Base-by-base conservation (phyloP, 345 rosid genomes). In the Gossypium mustelinum region DNA sequence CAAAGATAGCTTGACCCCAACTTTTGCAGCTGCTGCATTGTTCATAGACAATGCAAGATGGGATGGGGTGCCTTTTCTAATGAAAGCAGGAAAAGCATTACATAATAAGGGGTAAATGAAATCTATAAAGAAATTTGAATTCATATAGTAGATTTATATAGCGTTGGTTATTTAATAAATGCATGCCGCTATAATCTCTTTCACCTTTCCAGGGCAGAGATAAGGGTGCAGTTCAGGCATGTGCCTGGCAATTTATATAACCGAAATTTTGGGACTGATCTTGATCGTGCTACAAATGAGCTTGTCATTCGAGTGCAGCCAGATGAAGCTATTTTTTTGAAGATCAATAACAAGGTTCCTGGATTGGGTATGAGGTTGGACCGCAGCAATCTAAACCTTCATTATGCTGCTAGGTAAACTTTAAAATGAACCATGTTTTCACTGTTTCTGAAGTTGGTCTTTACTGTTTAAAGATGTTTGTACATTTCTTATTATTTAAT, bases 21-120 rank as follows among this genome's bases (percentile, higher is more conserved):
- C 99, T 71, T 95, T 95, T 88, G 98, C 98, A 2, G 98, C 99
- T n/a, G 99, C 99, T 71, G 97, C 99, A 17, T 89, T 95, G 64
- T 95, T 95, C 82, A 91, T 95, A 18, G 89, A 95, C 75, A 95
- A 95, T 61, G 97, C 99, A 4, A 91, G 99, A 87, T 95, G 99
- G 99, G 98, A 93, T 51, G 99, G 99, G 1, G 99, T 95, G 55
- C 99, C 99, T 52, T 95, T 95, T 81, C 84, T 95, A 47, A 90
- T 95, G 98, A 93, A 91, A 90, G 98, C 98, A 39, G 99, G 99
- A 29, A 95, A 95, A 81, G 99, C 98, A 69, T 82, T 95, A 68
- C 96, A 95, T 70, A 87, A 83, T 70, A 90, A 84, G 79, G 82
- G 94, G 98, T 92, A 77, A n/a, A 59, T 18, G 56, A 69, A 73